These are phyloP conservation scores for Boletus holoroseus DNA, from an alignment of 1,284 basidiomycete species.

Conservation along the genomic window DNA sequence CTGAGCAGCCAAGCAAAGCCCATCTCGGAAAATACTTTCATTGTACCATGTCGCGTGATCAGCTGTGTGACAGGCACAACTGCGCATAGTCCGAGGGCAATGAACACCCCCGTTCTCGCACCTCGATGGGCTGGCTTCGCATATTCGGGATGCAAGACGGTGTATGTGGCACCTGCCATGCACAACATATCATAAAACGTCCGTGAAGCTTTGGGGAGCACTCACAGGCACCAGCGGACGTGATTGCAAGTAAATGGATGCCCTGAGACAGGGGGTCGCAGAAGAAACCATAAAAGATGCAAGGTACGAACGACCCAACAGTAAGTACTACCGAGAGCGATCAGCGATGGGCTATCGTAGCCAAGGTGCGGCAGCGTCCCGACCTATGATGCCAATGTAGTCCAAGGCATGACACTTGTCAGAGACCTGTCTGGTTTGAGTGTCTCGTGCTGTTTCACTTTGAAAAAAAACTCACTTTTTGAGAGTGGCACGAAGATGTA, in stretches of 20 bases:
- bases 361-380: slow-evolving; percentile 20
- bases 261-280: slow-evolving; percentile 51
- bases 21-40: slow-evolving; percentile 54
- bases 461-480: slow-evolving; percentile 41
- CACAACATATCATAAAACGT: slow-evolving; percentile 7
- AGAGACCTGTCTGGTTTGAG: slow-evolving; percentile 37
- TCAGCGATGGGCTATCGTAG: neutral
- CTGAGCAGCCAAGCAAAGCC: slow-evolving; percentile 64
- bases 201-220: slow-evolving; percentile 11
- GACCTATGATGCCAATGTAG: slow-evolving; percentile 64
- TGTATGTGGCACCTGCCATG: slow-evolving; percentile 57
- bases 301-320: slow-evolving; percentile 79
- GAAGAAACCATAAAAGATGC: slow-evolving; percentile 68
- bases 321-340: slow-evolving; percentile 43
- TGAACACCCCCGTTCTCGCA: slow-evolving; percentile 76
- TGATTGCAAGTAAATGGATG: slow-evolving; percentile 53
- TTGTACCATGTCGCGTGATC: slow-evolving; percentile 52
- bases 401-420: slow-evolving; percentile 59
- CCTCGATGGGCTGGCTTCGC: slow-evolving; percentile 70
- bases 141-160: slow-evolving; percentile 79
- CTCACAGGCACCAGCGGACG: slow-evolving; percentile 58
- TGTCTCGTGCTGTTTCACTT: neutral
- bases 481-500: slow-evolving; percentile 69
- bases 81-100: slow-evolving; percentile 72
- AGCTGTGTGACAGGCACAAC: slow-evolving; percentile 70